Evolutionary conservation across 345 rosid species (phyloP).

Genomic region (Cochlearia excelsa): DNA sequence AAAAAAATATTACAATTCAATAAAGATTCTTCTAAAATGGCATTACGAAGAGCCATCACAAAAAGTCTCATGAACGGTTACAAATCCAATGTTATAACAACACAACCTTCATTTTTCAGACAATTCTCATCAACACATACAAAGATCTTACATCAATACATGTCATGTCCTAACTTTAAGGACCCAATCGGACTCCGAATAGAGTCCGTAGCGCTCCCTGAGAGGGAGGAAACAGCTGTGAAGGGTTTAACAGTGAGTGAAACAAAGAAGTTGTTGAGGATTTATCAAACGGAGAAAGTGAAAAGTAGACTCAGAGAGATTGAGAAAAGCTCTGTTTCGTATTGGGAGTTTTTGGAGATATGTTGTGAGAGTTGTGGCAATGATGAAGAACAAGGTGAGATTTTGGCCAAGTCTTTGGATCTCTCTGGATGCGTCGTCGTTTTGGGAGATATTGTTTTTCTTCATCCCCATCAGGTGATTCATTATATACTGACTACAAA

Average conservation of each 20-base stretch:
- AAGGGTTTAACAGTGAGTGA: slow-evolving; percentile 47
- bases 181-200: slow-evolving; percentile 27
- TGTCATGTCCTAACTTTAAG: slow-evolving; percentile 37
- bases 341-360: slow-evolving; percentile 46
- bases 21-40: slow-evolving; percentile 40
- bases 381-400: slow-evolving; percentile 46
- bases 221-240: slow-evolving; percentile 16
- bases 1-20: slow-evolving; percentile 18
- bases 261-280: slow-evolving; percentile 58
- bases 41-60: slow-evolving; percentile 44
- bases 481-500: not conserved
- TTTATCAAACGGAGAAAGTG: slow-evolving; percentile 54
- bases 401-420: slow-evolving; percentile 60
- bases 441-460: slow-evolving; percentile 59
- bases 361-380: slow-evolving; percentile 54
- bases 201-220: slow-evolving; percentile 23
- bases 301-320: slow-evolving; percentile 54
- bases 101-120: slow-evolving; percentile 30
- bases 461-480: slow-evolving; percentile 75
- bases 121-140: slow-evolving; percentile 17
- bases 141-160: slow-evolving; percentile 39
- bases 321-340: slow-evolving; percentile 47
- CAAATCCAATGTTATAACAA: slow-evolving; percentile 7
- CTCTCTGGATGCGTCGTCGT: slow-evolving; percentile 72
- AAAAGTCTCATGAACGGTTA: slow-evolving; percentile 39